Conservation (phyloP, 305 asterid genomes). For the Solanum hybrid region DNA sequence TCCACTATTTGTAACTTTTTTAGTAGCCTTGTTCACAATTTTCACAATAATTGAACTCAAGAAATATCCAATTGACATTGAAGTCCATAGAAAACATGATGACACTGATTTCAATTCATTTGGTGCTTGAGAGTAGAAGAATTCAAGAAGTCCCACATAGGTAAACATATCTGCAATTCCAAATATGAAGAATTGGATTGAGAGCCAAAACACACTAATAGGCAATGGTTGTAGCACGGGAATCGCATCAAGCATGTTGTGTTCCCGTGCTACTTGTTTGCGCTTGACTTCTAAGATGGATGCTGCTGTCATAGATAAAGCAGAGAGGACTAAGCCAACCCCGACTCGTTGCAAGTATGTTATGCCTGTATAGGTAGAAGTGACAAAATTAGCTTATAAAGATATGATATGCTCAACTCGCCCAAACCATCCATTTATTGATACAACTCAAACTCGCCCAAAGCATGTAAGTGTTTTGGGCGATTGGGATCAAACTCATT, state of each 20-base stretch:
- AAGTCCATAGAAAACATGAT: slow-evolving; percentile 62
- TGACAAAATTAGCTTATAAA: neutral
- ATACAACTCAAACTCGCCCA: neutral
- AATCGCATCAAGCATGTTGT: slow-evolving; percentile 47
- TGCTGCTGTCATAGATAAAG: slow-evolving; percentile 56
- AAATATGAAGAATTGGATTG: slow-evolving; percentile 65
- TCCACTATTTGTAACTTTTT: slow-evolving; percentile 32
- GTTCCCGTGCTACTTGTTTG: slow-evolving; percentile 36
- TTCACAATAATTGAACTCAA: slow-evolving; percentile 59
- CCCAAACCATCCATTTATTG: neutral
- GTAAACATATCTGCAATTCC: slow-evolving; percentile 86
- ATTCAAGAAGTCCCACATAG: slow-evolving; percentile 65
- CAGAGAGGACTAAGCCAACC: slow-evolving; percentile 56
- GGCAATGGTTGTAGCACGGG: slow-evolving; percentile 49
- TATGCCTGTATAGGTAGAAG: slow-evolving; percentile 27
- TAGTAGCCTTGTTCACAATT: slow-evolving; percentile 47
- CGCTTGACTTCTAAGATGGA: slow-evolving; percentile 59
- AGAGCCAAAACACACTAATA: slow-evolving; percentile 64
- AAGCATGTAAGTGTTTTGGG: neutral
- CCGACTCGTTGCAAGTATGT: slow-evolving; percentile 73
- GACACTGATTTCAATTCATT: slow-evolving; percentile 54
- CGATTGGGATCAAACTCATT: neutral
- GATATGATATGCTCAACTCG: neutral
- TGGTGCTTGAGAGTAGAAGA: slow-evolving; percentile 69
- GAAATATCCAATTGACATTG: slow-evolving; percentile 62